phyloP scores from a whole-genome alignment of 108 stramenopile species.

The Aurantiochytrium sp. region DNA sequence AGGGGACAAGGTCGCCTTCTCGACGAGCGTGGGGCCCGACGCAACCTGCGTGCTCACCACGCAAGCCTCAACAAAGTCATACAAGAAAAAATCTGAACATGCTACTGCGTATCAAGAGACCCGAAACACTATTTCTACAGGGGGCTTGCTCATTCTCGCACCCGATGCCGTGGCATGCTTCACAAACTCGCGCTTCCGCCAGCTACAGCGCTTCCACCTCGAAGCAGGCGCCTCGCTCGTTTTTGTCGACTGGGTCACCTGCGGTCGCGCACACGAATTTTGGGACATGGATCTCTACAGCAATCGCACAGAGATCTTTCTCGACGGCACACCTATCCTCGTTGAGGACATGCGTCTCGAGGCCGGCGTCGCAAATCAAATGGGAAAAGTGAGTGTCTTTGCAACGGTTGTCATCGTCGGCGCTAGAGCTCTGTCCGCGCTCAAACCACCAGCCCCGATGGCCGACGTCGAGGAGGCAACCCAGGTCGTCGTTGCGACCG shows the following conservation, averaged over 20 bases:
- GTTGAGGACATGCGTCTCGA: slow-evolving; percentile 2
- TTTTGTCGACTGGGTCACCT: slow-evolving; percentile 1
- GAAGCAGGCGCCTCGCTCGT: neutral
- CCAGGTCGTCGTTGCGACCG: neutral
- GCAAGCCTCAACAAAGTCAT: neutral
- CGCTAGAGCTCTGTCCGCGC: neutral
- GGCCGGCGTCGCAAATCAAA: neutral
- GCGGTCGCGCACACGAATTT: neutral
- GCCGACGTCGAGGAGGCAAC: neutral
- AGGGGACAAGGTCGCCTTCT: neutral
- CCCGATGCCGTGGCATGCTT: neutral
- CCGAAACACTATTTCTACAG: neutral
- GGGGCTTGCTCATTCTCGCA: neutral
- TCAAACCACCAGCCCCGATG: neutral
- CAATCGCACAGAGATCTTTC: neutral
- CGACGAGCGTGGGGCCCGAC: neutral
- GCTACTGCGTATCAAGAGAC: neutral
- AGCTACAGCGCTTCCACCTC: neutral
- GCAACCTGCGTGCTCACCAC: neutral
- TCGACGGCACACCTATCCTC: neutral
- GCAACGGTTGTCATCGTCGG: neutral
- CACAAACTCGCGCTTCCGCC: neutral
- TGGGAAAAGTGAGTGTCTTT: neutral
- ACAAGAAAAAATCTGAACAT: neutral
- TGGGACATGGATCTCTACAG: neutral